These are phyloP conservation scores for Diospyros lotus DNA, from an alignment of 148 eudicot genomes.

Conservation along the genomic window DNA sequence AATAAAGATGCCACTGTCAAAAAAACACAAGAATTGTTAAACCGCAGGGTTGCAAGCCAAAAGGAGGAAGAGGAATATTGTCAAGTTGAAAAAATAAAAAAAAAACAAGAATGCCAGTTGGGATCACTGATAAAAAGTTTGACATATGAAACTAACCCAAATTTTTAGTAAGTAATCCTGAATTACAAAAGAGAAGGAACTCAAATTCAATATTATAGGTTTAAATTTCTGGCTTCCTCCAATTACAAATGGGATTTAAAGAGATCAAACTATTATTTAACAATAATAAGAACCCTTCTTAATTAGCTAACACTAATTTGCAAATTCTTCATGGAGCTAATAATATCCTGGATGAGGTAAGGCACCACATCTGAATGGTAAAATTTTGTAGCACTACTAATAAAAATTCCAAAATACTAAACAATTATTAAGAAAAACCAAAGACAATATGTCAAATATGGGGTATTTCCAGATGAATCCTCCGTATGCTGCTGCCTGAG, in stretches of 20 bases:
- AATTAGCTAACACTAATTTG: neutral
- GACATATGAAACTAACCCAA: neutral
- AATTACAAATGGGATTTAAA: neutral
- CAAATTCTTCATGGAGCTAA: neutral
- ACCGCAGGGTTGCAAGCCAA: too few relatives aligned
- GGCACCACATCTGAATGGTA: neutral
- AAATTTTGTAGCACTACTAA: neutral
- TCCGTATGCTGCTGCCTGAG: neutral
- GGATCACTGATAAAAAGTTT: too few relatives aligned
- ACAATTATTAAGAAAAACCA: conserved; percentile 4
- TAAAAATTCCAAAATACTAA: neutral
- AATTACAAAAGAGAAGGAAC: neutral
- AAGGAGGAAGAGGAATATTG: too few relatives aligned
- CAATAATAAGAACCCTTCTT: neutral
- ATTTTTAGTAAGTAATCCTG: neutral
- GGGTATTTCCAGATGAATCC: neutral
- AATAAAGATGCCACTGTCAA: too few relatives aligned
- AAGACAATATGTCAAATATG: neutral
- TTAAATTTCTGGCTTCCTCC: neutral
- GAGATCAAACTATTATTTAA: neutral
- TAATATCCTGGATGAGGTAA: neutral
- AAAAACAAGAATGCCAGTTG: too few relatives aligned
- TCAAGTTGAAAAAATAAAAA: too few relatives aligned
- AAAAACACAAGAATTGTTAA: too few relatives aligned
- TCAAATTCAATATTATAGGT: neutral